A percentile compares a stretch with the other conserved stretches of the same genome.
Conservation (phyloP, 768 basidiomycete genomes). For the Calvatia gigantea region DNA sequence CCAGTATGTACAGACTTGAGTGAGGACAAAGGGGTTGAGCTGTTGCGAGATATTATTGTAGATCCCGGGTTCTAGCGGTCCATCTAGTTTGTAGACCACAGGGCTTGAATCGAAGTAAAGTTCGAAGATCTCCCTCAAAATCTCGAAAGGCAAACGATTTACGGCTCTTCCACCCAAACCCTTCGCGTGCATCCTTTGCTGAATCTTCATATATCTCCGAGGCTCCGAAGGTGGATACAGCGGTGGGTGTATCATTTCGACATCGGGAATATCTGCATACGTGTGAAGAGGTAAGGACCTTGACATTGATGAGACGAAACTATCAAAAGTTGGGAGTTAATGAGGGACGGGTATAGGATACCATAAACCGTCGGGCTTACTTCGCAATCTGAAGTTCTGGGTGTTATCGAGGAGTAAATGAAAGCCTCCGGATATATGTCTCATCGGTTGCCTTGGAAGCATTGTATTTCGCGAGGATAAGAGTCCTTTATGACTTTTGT, state of each 20-base stretch:
- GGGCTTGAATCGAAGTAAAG: not conserved
- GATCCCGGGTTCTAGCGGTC: not conserved
- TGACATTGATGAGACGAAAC: too few species aligned
- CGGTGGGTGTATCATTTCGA: not conserved
- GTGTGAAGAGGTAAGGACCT: not conserved
- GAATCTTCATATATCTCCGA: not conserved
- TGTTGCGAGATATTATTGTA: conserved; percentile 1
- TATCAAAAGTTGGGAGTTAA: too few species aligned
- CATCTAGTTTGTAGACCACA: not conserved
- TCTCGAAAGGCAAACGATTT: not conserved
- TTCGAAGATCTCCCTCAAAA: not conserved
- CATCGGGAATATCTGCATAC: not conserved
- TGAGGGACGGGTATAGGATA: too few species aligned
- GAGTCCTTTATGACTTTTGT: not conserved
- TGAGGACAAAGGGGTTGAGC: not conserved
- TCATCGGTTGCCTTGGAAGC: not conserved
- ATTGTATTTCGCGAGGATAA: not conserved
- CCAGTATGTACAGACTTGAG: conserved; percentile 1
- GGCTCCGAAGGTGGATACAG: not conserved
- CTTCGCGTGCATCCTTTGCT: not conserved
- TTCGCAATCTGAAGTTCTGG: too few species aligned
- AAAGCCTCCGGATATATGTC: not conserved
- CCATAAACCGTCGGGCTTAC: too few species aligned
- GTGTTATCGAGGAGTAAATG: too few species aligned
- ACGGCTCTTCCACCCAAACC: not conserved